Conservation (phyloP, 176 grass and related monocot genomes). For the Paspalum notatum region DNA sequence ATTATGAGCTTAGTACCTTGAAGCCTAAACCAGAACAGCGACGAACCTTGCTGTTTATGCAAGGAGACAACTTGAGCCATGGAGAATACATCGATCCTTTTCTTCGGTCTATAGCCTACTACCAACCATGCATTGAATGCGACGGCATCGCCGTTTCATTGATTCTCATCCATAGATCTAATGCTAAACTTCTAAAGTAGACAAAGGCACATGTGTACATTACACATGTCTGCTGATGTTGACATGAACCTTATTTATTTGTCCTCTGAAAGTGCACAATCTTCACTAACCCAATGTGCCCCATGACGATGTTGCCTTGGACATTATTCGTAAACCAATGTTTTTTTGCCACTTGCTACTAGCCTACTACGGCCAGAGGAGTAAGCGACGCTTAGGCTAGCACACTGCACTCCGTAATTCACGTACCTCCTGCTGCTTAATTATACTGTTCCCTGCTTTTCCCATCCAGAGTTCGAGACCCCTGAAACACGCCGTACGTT, state of each 20-base stretch:
- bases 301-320: too few relatives aligned
- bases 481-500: neutral
- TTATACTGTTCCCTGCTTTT: neutral
- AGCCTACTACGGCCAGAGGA: neutral
- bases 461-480: neutral
- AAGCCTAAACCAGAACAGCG: too few relatives aligned
- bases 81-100: slow-evolving; percentile 34
- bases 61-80: slow-evolving; percentile 10
- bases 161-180: neutral
- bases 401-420: slow-evolving; percentile 12
- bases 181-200: neutral
- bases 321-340: too few relatives aligned
- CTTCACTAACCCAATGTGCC: too few relatives aligned
- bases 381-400: neutral
- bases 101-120: neutral
- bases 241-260: neutral
- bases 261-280: too few relatives aligned
- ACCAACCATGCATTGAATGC: neutral
- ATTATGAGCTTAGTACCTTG: too few relatives aligned
- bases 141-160: neutral
- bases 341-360: neutral
- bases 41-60: neutral
- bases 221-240: neutral
- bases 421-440: neutral
- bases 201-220: neutral